These are phyloP conservation scores for Amylostereum chailletii DNA, from an alignment of 1,284 basidiomycete genomes.

Conservation along the genomic window DNA sequence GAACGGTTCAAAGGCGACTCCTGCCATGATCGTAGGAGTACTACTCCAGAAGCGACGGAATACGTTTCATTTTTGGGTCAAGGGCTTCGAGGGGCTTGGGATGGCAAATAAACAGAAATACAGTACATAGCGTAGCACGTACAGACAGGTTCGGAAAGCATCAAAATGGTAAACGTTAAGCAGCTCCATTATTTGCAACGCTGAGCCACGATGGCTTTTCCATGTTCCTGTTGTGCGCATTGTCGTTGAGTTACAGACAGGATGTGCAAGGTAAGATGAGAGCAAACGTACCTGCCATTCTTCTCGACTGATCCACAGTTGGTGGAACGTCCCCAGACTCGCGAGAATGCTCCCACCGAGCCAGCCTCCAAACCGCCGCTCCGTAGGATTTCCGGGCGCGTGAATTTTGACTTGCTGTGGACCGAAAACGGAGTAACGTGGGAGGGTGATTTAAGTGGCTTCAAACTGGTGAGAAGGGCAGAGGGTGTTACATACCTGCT, in stretches of 20 bases:
- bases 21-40: no score
- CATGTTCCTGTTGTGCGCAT: constrained; percentile 50
- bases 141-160: no score
- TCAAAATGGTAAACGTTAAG: no score
- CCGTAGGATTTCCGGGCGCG: constrained; percentile 80
- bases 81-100: no score
- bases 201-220: constrained; percentile 67
- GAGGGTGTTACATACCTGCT: constrained; percentile 50
- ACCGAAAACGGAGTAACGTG: constrained; percentile 1
- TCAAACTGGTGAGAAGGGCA: constrained; percentile 3
- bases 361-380: constrained; percentile 88
- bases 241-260: not conserved
- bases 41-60: no score
- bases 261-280: not conserved
- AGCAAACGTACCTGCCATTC: constrained; percentile 70
- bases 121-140: no score
- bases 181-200: constrained; percentile 55
- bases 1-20: no score
- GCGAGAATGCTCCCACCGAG: constrained; percentile 90
- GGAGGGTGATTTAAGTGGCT: not conserved
- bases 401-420: constrained; percentile 69
- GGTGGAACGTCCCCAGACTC: constrained; percentile 93
- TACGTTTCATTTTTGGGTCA: no score
- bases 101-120: no score
- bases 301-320: constrained; percentile 88